Percentiles rank a stretch among this genome's conserved stretches.
Evolutionary conservation across 768 basidiomycete species (phyloP).

Genomic region (Antrodiella citrinella): DNA sequence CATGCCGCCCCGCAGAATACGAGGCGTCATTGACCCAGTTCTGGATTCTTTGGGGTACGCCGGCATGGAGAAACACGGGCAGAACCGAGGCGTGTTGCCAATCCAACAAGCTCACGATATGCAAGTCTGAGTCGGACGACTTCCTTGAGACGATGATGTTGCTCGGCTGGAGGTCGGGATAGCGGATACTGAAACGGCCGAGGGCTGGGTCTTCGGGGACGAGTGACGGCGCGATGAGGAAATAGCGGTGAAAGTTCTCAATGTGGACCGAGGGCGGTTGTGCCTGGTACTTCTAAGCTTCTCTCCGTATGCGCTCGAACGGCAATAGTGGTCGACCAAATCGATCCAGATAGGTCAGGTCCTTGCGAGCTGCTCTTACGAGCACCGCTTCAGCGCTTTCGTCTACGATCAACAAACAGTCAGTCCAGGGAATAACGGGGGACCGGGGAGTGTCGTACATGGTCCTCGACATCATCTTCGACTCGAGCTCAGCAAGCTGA

Average conservation of each 20-base stretch:
- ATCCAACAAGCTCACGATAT: slow-evolving; percentile 18
- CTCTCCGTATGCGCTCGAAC: slow-evolving; percentile 33
- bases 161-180: slow-evolving; percentile 32
- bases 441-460: too few relatives aligned
- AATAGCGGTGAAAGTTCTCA: slow-evolving; percentile 41
- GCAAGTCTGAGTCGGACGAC: slow-evolving; percentile 12
- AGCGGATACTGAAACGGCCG: slow-evolving; percentile 38
- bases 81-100: slow-evolving; percentile 21
- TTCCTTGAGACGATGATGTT: slow-evolving; percentile 23
- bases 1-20: slow-evolving; percentile 13
- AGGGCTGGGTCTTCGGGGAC: slow-evolving; percentile 32
- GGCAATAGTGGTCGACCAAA: slow-evolving; percentile 42
- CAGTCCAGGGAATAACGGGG: too few relatives aligned
- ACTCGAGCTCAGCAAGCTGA: slow-evolving; percentile 7
- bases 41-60: slow-evolving; percentile 15
- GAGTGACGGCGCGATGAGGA: slow-evolving; percentile 39
- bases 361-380: slow-evolving; percentile 34
- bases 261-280: slow-evolving; percentile 37
- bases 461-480: slow-evolving; percentile 39
- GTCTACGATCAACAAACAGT: too few relatives aligned
- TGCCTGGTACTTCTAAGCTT: slow-evolving; percentile 34
- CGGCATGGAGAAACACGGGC: slow-evolving; percentile 16
- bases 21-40: slow-evolving; percentile 17
- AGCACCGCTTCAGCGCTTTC: slow-evolving; percentile 35
- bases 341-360: slow-evolving; percentile 36